These are phyloP conservation scores for Mycena alexandri DNA, from an alignment of 768 basidiomycete species.

Conservation along the genomic window DNA sequence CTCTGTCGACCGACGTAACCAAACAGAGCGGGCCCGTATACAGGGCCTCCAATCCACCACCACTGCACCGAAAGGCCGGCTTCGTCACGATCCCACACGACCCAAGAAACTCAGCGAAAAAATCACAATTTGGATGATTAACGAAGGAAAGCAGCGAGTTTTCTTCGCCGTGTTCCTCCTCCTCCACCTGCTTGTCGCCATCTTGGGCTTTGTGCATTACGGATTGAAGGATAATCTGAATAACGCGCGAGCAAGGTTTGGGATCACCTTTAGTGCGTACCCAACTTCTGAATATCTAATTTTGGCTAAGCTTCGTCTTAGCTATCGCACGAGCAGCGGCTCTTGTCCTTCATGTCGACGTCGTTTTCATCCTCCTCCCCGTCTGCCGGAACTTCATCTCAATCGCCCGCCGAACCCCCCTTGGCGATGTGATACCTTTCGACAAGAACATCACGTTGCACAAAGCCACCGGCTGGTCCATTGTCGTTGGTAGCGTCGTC, in stretches of 20 bases:
- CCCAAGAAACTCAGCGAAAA: slow-evolving; percentile 45
- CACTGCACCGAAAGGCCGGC: slow-evolving; percentile 35
- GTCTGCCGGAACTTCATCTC: slow-evolving; percentile 97
- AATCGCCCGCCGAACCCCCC: slow-evolving; percentile 84
- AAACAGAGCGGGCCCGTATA: slow-evolving; percentile 68
- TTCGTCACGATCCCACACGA: slow-evolving; percentile 50
- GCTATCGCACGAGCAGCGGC: slow-evolving; percentile 92
- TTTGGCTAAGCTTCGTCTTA: slow-evolving; percentile 44
- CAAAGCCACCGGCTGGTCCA: slow-evolving; percentile 92
- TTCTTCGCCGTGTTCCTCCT: slow-evolving; percentile 73
- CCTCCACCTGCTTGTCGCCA: slow-evolving; percentile 69
- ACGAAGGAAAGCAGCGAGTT: slow-evolving; percentile 70
- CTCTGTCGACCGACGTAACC: slow-evolving; percentile 66
- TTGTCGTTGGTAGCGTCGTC: slow-evolving; percentile 80
- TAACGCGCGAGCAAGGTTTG: slow-evolving; percentile 67
- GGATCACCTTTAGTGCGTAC: slow-evolving; percentile 65
- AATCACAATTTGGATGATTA: slow-evolving; percentile 72
- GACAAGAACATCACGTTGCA: slow-evolving; percentile 94
- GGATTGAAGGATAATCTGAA: slow-evolving; percentile 70
- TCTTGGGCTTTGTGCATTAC: slow-evolving; percentile 70
- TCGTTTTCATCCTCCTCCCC: slow-evolving; percentile 93
- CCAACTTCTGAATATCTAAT: not conserved
- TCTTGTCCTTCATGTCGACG: slow-evolving; percentile 90
- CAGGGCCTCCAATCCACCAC: slow-evolving; percentile 68
- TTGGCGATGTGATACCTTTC: slow-evolving; percentile 91